These are phyloP conservation scores for Aegilops longissima DNA, from an alignment of 176 grass and related monocot species.

Conservation along the genomic window DNA sequence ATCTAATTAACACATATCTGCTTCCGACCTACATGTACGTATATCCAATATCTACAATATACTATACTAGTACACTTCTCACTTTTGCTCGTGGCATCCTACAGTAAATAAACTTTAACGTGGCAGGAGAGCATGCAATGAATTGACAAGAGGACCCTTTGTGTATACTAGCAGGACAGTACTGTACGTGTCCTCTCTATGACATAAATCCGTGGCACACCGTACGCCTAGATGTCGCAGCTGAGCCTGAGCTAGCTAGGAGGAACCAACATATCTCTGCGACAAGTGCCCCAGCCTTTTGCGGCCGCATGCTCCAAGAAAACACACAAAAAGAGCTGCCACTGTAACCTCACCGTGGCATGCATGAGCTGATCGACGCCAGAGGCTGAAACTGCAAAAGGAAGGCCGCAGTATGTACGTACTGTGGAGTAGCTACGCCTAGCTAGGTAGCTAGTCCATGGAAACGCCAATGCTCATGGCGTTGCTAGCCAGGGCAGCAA, in stretches of 20 bases:
- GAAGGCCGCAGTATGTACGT: slow-evolving; percentile 8
- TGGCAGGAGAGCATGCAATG: not conserved
- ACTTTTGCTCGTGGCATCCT: not conserved
- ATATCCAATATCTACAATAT: too few relatives aligned
- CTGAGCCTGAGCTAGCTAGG: not conserved
- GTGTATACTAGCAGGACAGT: not conserved
- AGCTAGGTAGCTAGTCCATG: slow-evolving; percentile 3
- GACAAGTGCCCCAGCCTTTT: slow-evolving; percentile 43
- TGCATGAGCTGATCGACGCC: slow-evolving; percentile 25
- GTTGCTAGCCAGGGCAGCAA: too few relatives aligned
- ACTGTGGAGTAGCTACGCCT: not conserved
- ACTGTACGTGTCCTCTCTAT: not conserved
- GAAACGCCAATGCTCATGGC: too few relatives aligned
- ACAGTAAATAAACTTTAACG: not conserved
- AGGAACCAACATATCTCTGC: not conserved
- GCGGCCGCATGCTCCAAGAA: slow-evolving; percentile 31
- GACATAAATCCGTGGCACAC: not conserved
- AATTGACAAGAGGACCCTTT: not conserved
- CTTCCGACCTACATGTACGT: too few relatives aligned
- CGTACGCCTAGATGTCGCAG: not conserved
- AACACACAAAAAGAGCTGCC: slow-evolving; percentile 16
- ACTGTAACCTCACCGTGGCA: not conserved
- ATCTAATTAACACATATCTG: too few relatives aligned
- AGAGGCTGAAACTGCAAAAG: slow-evolving; percentile 37
- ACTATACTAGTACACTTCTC: too few relatives aligned